Evolutionary conservation across 768 basidiomycete species (phyloP), one percentile per base, ranked within the genome.

Genomic region (Piloderma croceum): DNA sequence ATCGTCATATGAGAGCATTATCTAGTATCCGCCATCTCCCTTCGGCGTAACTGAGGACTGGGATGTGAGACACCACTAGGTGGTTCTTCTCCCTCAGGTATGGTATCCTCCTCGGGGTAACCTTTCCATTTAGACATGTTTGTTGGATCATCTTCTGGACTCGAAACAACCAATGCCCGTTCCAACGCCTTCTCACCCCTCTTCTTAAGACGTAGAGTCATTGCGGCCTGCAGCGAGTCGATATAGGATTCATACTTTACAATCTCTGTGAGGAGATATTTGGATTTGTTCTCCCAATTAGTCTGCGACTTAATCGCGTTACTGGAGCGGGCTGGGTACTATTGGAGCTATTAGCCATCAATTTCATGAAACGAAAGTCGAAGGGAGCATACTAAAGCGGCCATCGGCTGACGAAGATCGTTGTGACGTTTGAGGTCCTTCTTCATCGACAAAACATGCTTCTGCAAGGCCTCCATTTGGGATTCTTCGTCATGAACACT

Each of bases 181-280:
- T 85, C 82, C 34, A 86, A 58, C 23, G 75, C 79, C 65, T 89
- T 92, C 63, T 97, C 90, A 22, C 93, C 93, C 39, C 90, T 78
- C 60, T 83, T 90, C 64, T 89, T 90, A 49, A 94, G 66, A 24
- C 92, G 80, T 31, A 94, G 70, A 7, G 70, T 68, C 82, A 92
- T 93, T 25, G 86, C 93, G 4, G 69, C 64, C 57, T 83, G 78
- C 22, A 99, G 72, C 5, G 91, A 88, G 48, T 94, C 91, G 41
- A 94, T 83, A 59, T 99, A 99, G 12, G 87, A 86, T 39, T 90
- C 82, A 61, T 97, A 98, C 60, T 98, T 98, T 57, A 91, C 88
- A 31, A 90, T 88, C 65, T 99, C 94, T 7, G 85, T 78, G 39
- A 92, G 71, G 34, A 98, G 67, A 59, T 89, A 89, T 54, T 89